Conservation (phyloP, 1,139 yeast genomes). For the Taphrina flavorubra region DNA sequence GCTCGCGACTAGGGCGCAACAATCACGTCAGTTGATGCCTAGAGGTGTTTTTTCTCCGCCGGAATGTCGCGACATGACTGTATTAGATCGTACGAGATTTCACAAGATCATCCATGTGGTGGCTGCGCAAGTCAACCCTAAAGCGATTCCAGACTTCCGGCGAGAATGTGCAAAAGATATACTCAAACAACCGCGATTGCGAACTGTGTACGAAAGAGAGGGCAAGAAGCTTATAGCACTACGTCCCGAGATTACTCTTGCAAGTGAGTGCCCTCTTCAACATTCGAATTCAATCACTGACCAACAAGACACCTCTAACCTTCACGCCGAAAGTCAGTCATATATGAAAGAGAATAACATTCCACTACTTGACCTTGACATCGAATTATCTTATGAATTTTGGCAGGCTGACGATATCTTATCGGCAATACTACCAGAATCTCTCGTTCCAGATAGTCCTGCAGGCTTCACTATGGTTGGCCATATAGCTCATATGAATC, state of each 20-base stretch:
- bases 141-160: constrained; percentile 36
- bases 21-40: background rate
- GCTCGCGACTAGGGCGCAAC: background rate
- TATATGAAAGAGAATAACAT: constrained; percentile 41
- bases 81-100: constrained; percentile 36
- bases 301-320: constrained; percentile 24
- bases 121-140: constrained; percentile 38
- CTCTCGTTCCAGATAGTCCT: constrained; percentile 74
- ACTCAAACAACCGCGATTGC: constrained; percentile 30
- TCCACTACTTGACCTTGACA: constrained; percentile 59
- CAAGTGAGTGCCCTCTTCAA: constrained; percentile 1
- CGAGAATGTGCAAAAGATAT: constrained; percentile 38
- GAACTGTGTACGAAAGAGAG: constrained; percentile 14
- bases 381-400: constrained; percentile 70
- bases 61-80: constrained; percentile 66
- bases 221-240: constrained; percentile 29
- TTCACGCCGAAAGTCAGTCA: constrained; percentile 40
- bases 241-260: constrained; percentile 31
- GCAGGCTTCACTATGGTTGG: constrained; percentile 94
- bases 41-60: constrained; percentile 61
- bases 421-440: constrained; percentile 59
- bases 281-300: background rate
- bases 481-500: constrained; percentile 90
- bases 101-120: constrained; percentile 28
- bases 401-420: constrained; percentile 60